Evolutionary conservation across 1,139 yeast genomes (phyloP).

Genomic region (Yamadazyma songkhlaensis): DNA sequence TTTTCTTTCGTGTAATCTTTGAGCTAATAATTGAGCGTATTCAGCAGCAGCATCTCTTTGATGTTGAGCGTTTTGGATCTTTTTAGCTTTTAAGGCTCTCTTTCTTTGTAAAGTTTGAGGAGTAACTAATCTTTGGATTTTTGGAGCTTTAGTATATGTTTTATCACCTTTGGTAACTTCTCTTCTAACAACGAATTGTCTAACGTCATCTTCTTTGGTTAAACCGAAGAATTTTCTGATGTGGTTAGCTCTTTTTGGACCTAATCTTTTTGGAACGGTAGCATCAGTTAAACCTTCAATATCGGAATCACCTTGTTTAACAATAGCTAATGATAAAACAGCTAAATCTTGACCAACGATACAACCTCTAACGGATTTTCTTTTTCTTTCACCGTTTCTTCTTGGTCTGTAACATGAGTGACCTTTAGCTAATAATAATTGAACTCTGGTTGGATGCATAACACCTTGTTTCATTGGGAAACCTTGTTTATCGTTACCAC

Average conservation of each 20-base stretch:
- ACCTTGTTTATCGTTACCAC: slow-evolving; percentile 99
- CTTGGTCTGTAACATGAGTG: slow-evolving; percentile 99
- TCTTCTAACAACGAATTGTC: slow-evolving; percentile 97
- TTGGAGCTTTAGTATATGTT: slow-evolving; percentile 99
- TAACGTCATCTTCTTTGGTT: slow-evolving; percentile 94
- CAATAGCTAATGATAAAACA: slow-evolving; percentile 87
- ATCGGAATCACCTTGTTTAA: slow-evolving; percentile 96
- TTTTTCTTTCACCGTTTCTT: slow-evolving; percentile 99
- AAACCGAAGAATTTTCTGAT: slow-evolving; percentile 99
- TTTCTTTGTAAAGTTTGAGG: slow-evolving; percentile 99
- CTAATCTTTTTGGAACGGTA: slow-evolving; percentile 97
- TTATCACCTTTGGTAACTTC: slow-evolving; percentile 97
- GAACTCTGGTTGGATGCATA: slow-evolving; percentile 99
- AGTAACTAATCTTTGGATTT: slow-evolving; percentile 98
- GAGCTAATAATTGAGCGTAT: slow-evolving; percentile 97
- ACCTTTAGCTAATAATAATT: slow-evolving; percentile 89
- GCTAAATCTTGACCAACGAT: slow-evolving; percentile 97
- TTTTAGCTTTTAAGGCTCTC: slow-evolving; percentile 93
- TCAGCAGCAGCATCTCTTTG: slow-evolving; percentile 99
- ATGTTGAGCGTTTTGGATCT: slow-evolving; percentile 95
- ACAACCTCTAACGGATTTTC: slow-evolving; percentile 99
- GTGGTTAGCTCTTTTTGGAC: slow-evolving; percentile 99
- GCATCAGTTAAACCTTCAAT: slow-evolving; percentile 94
- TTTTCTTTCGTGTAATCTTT: slow-evolving; percentile 98
- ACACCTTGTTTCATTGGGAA: slow-evolving; percentile 99